These are phyloP conservation scores for Phycomyces blakesleeanus DNA, from an alignment of 192 early-diverging fungal species.

Conservation along the genomic window DNA sequence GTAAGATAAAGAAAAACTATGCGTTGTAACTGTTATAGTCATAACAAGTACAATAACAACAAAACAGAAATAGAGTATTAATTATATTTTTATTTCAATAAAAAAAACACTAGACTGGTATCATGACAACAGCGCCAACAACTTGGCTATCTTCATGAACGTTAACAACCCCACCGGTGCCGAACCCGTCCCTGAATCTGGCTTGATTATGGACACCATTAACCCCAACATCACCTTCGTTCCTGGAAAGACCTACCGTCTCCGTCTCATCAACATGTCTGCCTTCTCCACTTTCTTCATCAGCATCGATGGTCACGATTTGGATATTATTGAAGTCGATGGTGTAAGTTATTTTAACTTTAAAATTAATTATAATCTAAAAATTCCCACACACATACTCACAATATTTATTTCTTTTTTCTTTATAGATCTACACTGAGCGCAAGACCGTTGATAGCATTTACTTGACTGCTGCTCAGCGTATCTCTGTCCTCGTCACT, in stretches of 20 bases:
- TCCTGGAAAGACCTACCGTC: slow-evolving; percentile 70
- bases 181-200: slow-evolving; percentile 68
- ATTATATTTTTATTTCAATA: slow-evolving; percentile 15
- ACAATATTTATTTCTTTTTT: no score
- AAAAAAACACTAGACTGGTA: slow-evolving; percentile 62
- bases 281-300: slow-evolving; percentile 61
- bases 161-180: slow-evolving; percentile 70
- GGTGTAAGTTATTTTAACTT: slow-evolving; percentile 49
- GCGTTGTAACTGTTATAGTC: background rate
- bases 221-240: slow-evolving; percentile 44
- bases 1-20: slow-evolving; percentile 25
- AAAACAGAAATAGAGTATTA: no score
- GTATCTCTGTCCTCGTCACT: slow-evolving; percentile 75
- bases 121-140: slow-evolving; percentile 48
- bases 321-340: slow-evolving; percentile 71
- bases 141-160: slow-evolving; percentile 56
- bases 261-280: slow-evolving; percentile 76
- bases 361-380: no score
- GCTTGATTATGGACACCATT: slow-evolving; percentile 51
- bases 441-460: slow-evolving; percentile 52
- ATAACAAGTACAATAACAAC: no score
- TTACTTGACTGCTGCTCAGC: slow-evolving; percentile 68
- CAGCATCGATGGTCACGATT: slow-evolving; percentile 63
- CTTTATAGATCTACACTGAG: slow-evolving; percentile 37
- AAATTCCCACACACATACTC: no score